phyloP scores from a whole-genome alignment of 192 early-diverging fungal species.

The Coemansia sp. region DNA sequence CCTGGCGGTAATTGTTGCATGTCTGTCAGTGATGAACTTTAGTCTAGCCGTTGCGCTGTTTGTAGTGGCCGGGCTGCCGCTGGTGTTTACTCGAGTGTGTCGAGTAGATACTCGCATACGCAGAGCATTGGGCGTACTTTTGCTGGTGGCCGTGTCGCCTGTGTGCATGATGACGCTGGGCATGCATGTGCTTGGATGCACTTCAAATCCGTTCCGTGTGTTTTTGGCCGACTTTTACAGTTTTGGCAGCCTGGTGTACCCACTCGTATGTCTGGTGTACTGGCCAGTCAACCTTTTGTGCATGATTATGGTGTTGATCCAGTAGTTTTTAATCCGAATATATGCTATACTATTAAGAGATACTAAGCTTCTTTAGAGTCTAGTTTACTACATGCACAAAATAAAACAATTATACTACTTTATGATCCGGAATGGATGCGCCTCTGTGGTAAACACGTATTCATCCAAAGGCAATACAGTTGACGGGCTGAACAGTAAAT shows the following conservation, averaged over 20 bases:
- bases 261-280: slow-evolving; percentile 66
- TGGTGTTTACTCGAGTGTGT: slow-evolving; percentile 58
- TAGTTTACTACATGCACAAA: neutral
- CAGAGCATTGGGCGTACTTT: slow-evolving; percentile 9
- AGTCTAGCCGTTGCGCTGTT: slow-evolving; percentile 65
- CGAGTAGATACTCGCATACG: slow-evolving; percentile 7
- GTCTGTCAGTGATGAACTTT: slow-evolving; percentile 71
- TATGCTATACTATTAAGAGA: neutral
- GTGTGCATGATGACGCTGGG: slow-evolving; percentile 57
- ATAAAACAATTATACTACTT: neutral
- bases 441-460: slow-evolving; percentile 95
- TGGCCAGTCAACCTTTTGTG: slow-evolving; percentile 63
- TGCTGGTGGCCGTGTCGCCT: slow-evolving; percentile 56
- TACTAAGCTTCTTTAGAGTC: no score
- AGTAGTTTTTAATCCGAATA: slow-evolving; percentile 12
- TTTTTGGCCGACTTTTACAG: slow-evolving; percentile 65
- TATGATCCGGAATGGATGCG: slow-evolving; percentile 74
- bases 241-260: slow-evolving; percentile 62
- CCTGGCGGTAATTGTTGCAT: slow-evolving; percentile 62
- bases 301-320: slow-evolving; percentile 44
- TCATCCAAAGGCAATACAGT: slow-evolving; percentile 69
- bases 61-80: slow-evolving; percentile 61
- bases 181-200: slow-evolving; percentile 37
- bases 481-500: slow-evolving; percentile 76
- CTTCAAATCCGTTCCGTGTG: slow-evolving; percentile 51